Evolutionary conservation across 495 filamentous ascomycete species (phyloP), one percentile per base, ranked within the genome.

Genomic region (Neurospora sp.): DNA sequence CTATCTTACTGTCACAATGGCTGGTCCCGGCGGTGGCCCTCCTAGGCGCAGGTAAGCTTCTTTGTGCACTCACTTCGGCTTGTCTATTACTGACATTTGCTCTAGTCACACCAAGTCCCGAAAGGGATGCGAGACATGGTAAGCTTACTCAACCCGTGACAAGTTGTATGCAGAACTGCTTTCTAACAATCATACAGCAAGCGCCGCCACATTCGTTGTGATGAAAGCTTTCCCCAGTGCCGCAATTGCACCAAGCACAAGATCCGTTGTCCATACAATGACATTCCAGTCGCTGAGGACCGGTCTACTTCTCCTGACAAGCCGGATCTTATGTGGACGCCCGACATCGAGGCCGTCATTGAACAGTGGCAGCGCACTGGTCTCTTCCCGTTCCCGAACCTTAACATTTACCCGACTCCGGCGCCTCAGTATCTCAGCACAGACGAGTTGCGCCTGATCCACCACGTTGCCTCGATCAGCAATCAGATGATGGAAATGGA

Each of bases 241-340:
- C 93, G 93, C 74, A 98, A 98, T 83, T 99, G 96, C 83, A 97
- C 95, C 71, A 98, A 98, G 81, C 96, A 99, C 82, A 97, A 97
- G 84, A 95, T 96, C 76, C 91, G 94, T 79, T 99, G 96, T 82
- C 95, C 97, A 76, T 99, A 98, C 82, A 95, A 96, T 87, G 94
- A 98, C 78, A 88, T 88, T 72, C 84, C 89, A 39, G 84, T 87
- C 35, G 86, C 89, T 75, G 89, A 90, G 70, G 91, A 92, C 71
- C 83, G 90, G 73, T 85, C 90, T 40, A 81, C 84, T 38, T 88
- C 88, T 75, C 90, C 91, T 69, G 89, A 92, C 78, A 89, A 89
- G 77, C 88, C 92, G 39, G 90, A 95, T 83, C 88, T 96, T 27
- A 87, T 94, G 80, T 92, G 93, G 89, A 93, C 92, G 69, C 89